phyloP scores from a whole-genome alignment of 192 early-diverging fungal species.

The Mortierella hygrophila region DNA sequence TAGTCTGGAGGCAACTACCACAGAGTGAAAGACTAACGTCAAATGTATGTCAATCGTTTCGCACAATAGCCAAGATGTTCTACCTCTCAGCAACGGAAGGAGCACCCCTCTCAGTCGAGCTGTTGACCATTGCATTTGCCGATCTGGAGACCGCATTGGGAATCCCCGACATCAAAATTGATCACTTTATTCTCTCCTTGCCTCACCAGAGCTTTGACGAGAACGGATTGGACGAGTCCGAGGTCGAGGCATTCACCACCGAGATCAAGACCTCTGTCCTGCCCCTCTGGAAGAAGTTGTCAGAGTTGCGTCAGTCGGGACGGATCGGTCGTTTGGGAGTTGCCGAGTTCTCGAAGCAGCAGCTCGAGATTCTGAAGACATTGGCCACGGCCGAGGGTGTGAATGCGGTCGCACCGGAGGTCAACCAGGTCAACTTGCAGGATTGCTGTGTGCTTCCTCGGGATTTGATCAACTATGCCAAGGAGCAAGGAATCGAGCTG shows the following conservation, averaged over 20 bases:
- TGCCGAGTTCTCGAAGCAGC: slow-evolving; percentile 58
- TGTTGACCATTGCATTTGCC: slow-evolving; percentile 26
- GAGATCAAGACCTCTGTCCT: slow-evolving; percentile 23
- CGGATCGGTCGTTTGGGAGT: slow-evolving; percentile 60
- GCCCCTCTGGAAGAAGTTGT: slow-evolving; percentile 41
- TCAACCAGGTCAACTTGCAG: slow-evolving; percentile 63
- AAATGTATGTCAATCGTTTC: neutral
- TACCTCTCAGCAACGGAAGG: slow-evolving; percentile 24
- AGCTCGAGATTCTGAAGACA: slow-evolving; percentile 49
- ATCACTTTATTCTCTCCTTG: slow-evolving; percentile 35
- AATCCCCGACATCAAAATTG: slow-evolving; percentile 38
- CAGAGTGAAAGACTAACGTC: neutral
- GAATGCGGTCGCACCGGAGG: slow-evolving; percentile 51
- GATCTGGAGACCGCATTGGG: slow-evolving; percentile 16
- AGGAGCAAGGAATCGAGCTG: slow-evolving; percentile 58
- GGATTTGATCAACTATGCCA: slow-evolving; percentile 59
- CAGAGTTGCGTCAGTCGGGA: slow-evolving; percentile 46
- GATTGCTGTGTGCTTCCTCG: slow-evolving; percentile 63
- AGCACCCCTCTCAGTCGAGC: slow-evolving; percentile 27
- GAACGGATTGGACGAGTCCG: slow-evolving; percentile 51
- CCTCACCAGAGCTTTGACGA: slow-evolving; percentile 43
- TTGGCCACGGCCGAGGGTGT: slow-evolving; percentile 11
- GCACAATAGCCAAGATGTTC: slow-evolving; percentile 47
- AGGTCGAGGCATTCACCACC: slow-evolving; percentile 28
- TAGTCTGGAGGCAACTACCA: neutral